phyloP scores from a whole-genome alignment of 139 green algal genomes.

The Penium margaritaceum region DNA sequence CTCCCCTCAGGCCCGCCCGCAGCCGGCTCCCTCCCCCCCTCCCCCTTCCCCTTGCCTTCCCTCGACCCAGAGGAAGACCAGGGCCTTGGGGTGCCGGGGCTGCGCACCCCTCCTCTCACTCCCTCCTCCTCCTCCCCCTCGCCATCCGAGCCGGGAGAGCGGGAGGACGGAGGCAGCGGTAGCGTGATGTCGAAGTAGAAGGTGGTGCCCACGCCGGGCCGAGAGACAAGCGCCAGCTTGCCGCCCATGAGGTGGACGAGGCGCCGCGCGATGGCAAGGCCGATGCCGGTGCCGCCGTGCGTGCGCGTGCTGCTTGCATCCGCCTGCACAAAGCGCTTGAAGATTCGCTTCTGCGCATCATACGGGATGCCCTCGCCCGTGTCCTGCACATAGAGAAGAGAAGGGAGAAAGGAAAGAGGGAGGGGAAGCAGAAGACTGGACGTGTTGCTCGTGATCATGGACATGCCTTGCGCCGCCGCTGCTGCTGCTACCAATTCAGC shows the following conservation, averaged over 20 bases:
- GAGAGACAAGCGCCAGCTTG: slow-evolving; percentile 13
- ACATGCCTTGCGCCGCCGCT: too few species aligned
- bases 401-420: not conserved
- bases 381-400: slow-evolving; percentile 7
- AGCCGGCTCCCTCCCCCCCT: too few species aligned
- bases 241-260: slow-evolving; percentile 40
- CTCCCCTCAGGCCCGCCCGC: not conserved
- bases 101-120: too few species aligned
- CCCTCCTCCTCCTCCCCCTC: too few species aligned
- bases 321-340: slow-evolving; percentile 21
- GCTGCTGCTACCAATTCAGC: too few species aligned
- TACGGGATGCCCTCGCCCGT: slow-evolving; percentile 14
- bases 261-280: slow-evolving; percentile 28
- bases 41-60: too few species aligned
- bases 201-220: slow-evolving; percentile 31
- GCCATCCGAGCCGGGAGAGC: not conserved
- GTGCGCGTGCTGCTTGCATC: slow-evolving; percentile 24
- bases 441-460: not conserved
- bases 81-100: too few species aligned
- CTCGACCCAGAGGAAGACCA: too few species aligned
- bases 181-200: slow-evolving; percentile 41
- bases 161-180: not conserved
- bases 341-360: slow-evolving; percentile 17
- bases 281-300: slow-evolving; percentile 29
- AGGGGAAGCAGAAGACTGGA: not conserved